These are phyloP conservation scores for Diplodia mutila DNA, from an alignment of 2,329 filamentous ascomycete species.

Conservation along the genomic window DNA sequence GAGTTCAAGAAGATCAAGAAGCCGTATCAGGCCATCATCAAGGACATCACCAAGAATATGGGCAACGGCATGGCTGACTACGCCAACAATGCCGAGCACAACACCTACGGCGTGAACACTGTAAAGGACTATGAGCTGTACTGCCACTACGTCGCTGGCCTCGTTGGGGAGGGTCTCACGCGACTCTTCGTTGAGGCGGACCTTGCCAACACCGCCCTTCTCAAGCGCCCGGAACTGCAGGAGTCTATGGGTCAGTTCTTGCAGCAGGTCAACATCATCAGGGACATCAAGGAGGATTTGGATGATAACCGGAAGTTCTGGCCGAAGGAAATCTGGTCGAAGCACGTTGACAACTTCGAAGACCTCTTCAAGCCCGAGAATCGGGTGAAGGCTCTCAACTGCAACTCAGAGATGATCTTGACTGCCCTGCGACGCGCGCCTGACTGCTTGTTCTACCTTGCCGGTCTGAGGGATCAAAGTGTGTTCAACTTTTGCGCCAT, in stretches of 20 bases:
- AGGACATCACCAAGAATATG: conserved; percentile 93
- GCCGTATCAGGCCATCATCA: conserved; percentile 82
- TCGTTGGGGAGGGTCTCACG: conserved; percentile 94
- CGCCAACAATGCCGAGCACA: conserved; percentile 78
- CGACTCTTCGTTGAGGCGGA: conserved; percentile 85
- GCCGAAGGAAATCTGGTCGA: conserved; percentile 95
- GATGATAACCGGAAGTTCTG: conserved; percentile 89
- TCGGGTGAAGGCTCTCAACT: conserved; percentile 76
- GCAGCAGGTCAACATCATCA: conserved; percentile 98
- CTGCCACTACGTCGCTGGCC: conserved; percentile 96
- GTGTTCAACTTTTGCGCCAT: conserved; percentile 99
- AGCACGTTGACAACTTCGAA: conserved; percentile 86
- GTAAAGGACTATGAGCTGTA: conserved; percentile 92
- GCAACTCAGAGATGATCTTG: conserved; percentile 91
- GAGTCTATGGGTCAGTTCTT: conserved; percentile 98
- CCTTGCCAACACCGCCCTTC: conserved; percentile 82
- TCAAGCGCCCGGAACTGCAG: conserved; percentile 77
- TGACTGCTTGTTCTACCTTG: conserved; percentile 97
- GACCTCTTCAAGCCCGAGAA: conserved; percentile 86
- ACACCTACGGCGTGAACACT: conserved; percentile 77
- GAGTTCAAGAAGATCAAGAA: conserved; percentile 90
- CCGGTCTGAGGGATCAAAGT: conserved; percentile 90
- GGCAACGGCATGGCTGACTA: conserved; percentile 99
- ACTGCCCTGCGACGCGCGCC: conserved; percentile 85
- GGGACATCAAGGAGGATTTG: conserved; percentile 88